These are phyloP conservation scores for Flaveria floridana DNA, from an alignment of 140 eudicot genomes.

Conservation along the genomic window DNA sequence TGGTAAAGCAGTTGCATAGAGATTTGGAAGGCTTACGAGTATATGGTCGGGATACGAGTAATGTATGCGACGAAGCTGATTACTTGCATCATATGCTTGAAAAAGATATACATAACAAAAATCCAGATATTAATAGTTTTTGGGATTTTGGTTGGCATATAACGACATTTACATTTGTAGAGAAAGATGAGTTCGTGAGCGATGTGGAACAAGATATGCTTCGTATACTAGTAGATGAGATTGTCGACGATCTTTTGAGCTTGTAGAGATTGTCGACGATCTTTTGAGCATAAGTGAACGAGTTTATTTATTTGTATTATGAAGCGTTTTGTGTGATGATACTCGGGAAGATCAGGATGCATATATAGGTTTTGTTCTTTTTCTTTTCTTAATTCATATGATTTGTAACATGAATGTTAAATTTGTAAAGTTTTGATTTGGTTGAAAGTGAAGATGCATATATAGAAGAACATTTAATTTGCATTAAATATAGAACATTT, in stretches of 20 bases:
- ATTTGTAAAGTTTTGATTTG: not conserved
- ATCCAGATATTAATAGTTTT: conserved; percentile 54
- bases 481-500: not conserved
- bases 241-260: conserved; percentile 44
- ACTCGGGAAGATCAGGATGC: not conserved
- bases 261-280: not conserved
- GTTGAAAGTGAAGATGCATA: not conserved
- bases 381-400: not conserved
- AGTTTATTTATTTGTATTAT: conserved; percentile 33
- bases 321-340: conserved; percentile 11
- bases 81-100: conserved; percentile 63
- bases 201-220: conserved; percentile 62
- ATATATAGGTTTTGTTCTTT: not conserved
- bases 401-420: not conserved
- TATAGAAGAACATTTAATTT: not conserved
- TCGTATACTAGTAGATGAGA: conserved; percentile 61
- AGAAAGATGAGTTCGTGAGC: conserved; percentile 54
- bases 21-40: conserved; percentile 55
- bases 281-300: not conserved
- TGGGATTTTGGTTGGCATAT: conserved; percentile 87
- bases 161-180: conserved; percentile 44
- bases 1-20: conserved; percentile 64
- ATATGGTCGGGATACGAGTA: conserved; percentile 43
- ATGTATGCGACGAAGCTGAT: conserved; percentile 49
- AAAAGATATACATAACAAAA: conserved; percentile 50